Evolutionary conservation across 306 rosid genomes (phyloP).

Genomic region (Begonia loranthoides): DNA sequence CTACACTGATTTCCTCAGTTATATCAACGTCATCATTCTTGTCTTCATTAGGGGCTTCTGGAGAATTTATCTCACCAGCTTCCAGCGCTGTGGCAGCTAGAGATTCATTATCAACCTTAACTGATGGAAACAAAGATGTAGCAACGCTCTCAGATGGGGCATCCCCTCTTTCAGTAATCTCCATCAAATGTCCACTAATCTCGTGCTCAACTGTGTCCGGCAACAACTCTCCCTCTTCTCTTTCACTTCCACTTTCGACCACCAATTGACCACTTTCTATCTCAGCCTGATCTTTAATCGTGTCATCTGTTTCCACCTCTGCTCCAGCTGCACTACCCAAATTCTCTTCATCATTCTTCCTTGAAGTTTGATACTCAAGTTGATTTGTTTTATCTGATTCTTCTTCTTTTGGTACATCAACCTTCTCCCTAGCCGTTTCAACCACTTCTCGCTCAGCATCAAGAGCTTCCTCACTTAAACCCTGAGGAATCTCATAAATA

Average conservation of each 20-base stretch:
- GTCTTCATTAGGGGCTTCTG: conserved; percentile 46
- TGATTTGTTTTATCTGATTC: conserved; percentile 24
- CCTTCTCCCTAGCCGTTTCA: conserved; percentile 33
- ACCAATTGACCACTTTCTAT: conserved; percentile 38
- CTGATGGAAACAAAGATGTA: conserved; percentile 53
- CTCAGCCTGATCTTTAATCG: conserved; percentile 43
- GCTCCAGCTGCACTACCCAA: conserved; percentile 34
- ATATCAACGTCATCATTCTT: conserved; percentile 53
- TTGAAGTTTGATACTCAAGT: conserved; percentile 41
- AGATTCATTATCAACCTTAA: conserved; percentile 49
- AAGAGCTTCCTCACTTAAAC: conserved; percentile 40
- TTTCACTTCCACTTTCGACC: conserved; percentile 32
- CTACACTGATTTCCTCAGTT: conserved; percentile 59
- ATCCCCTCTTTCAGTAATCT: conserved; percentile 41
- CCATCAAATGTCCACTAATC: conserved; percentile 31
- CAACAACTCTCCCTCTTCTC: conserved; percentile 82
- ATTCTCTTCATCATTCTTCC: conserved; percentile 36
- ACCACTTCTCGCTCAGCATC: conserved; percentile 55
- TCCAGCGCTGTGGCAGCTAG: conserved; percentile 21
- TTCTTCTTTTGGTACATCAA: conserved; percentile 40
- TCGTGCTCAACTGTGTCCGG: conserved; percentile 56
- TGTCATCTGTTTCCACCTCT: conserved; percentile 40
- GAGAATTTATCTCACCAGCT: conserved; percentile 48
- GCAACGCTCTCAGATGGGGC: conserved; percentile 39
- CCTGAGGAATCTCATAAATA: conserved; percentile 42